Percentiles rank a stretch among this genome's conserved stretches.
phyloP scores from a whole-genome alignment of 805 yeast genomes.

The Starmerella apis region DNA sequence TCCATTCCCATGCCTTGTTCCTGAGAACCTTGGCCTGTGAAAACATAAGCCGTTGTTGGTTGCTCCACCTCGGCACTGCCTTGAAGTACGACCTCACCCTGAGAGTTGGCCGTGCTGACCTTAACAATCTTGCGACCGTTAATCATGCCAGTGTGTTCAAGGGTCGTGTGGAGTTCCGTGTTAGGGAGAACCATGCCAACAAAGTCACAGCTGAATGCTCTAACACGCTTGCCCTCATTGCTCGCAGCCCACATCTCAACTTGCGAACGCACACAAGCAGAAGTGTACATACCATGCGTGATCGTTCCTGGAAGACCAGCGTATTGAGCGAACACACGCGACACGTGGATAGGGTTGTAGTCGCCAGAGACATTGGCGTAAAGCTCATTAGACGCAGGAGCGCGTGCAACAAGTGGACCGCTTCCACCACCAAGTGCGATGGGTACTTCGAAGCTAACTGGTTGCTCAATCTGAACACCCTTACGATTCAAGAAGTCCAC shows the following conservation, averaged over 20 bases:
- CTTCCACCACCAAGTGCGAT: constrained; percentile 56
- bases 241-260: constrained; percentile 99
- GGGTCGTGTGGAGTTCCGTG: constrained; percentile 71
- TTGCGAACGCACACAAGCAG: constrained; percentile 87
- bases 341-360: constrained; percentile 95
- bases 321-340: constrained; percentile 85
- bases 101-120: constrained; percentile 77
- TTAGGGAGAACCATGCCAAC: constrained; percentile 98
- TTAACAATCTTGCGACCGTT: constrained; percentile 96
- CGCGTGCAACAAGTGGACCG: constrained; percentile 40
- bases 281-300: constrained; percentile 98
- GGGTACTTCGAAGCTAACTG: constrained; percentile 76
- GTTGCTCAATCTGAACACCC: constrained; percentile 91
- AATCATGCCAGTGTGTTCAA: constrained; percentile 97
- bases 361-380: constrained; percentile 97
- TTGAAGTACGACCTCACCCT: constrained; percentile 61
- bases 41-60: constrained; percentile 91
- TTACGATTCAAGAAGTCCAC: constrained; percentile 84
- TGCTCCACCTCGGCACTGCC: constrained; percentile 99
- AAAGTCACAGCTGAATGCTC: constrained; percentile 83
- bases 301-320: constrained; percentile 94
- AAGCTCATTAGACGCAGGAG: constrained; percentile 93
- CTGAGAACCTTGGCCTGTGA: constrained; percentile 99
- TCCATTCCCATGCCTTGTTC: constrained; percentile 99
- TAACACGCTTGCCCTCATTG: constrained; percentile 88